Evolutionary conservation across 129 eudicot genomes (phyloP).

Genomic region (Centaurea solstitialis): DNA sequence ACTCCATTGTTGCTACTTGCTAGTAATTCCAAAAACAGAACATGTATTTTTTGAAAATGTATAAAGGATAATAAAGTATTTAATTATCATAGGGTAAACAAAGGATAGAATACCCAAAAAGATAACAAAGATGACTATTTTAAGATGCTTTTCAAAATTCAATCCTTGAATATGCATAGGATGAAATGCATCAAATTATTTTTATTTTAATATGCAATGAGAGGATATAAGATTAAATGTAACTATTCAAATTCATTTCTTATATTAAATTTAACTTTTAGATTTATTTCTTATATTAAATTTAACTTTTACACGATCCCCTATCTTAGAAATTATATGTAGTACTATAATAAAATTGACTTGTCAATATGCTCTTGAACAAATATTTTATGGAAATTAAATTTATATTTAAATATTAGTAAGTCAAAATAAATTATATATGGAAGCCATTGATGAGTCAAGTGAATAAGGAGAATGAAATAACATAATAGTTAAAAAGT

Average conservation of each 20-base stretch:
- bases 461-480: neutral
- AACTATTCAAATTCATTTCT: too few species aligned
- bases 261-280: too few species aligned
- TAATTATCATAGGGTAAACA: neutral
- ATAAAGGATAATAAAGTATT: too few species aligned
- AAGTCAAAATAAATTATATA: neutral
- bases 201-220: too few species aligned
- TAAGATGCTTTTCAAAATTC: too few species aligned
- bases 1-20: constrained; percentile 9
- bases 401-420: neutral
- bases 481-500: neutral
- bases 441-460: neutral
- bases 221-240: too few species aligned
- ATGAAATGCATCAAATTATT: too few species aligned
- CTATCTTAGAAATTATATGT: neutral
- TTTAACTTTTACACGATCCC: too few species aligned
- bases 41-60: neutral
- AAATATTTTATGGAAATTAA: too few species aligned
- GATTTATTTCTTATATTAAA: too few species aligned
- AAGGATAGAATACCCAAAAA: neutral
- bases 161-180: too few species aligned
- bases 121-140: neutral
- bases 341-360: neutral
- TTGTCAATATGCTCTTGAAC: neutral
- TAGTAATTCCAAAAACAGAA: neutral